Conservation (phyloP, 2,329 filamentous ascomycete species). For the Colletotrichum simmondsii region DNA sequence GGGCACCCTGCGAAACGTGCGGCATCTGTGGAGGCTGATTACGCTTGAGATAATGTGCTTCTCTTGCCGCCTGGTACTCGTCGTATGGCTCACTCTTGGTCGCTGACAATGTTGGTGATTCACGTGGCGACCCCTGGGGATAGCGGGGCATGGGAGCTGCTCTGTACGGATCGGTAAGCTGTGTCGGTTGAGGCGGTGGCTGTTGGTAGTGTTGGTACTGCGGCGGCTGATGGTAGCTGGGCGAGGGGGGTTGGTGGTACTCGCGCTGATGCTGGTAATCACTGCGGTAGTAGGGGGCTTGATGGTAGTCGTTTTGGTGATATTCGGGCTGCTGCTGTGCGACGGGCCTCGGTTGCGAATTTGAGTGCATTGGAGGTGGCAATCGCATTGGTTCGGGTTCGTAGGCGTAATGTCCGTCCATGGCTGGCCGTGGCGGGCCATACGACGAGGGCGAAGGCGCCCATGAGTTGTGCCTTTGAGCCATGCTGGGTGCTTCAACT, state of each 20-base stretch:
- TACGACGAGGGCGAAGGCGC: slow-evolving; percentile 38
- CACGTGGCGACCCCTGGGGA: slow-evolving; percentile 4
- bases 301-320: neutral
- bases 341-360: slow-evolving; percentile 18
- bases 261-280: slow-evolving; percentile 13
- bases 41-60: slow-evolving; percentile 22
- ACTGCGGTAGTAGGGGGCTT: neutral
- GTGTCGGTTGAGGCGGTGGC: slow-evolving; percentile 31
- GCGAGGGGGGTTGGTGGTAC: slow-evolving; percentile 37
- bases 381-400: slow-evolving; percentile 40
- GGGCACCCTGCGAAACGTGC: slow-evolving; percentile 8
- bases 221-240: slow-evolving; percentile 36
- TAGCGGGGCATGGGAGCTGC: slow-evolving; percentile 14
- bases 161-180: slow-evolving; percentile 17
- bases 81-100: slow-evolving; percentile 8
- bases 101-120: neutral
- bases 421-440: slow-evolving; percentile 39
- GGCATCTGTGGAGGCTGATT: slow-evolving; percentile 20
- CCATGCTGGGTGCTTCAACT: slow-evolving; percentile 47
- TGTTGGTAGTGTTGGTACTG: slow-evolving; percentile 35
- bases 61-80: slow-evolving; percentile 21
- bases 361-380: slow-evolving; percentile 40
- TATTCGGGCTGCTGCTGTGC: slow-evolving; percentile 20
- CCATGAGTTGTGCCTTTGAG: slow-evolving; percentile 46
- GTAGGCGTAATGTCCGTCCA: slow-evolving; percentile 39